Conservation (phyloP, 2,329 filamentous ascomycete genomes). For the Nemania abortiva region DNA sequence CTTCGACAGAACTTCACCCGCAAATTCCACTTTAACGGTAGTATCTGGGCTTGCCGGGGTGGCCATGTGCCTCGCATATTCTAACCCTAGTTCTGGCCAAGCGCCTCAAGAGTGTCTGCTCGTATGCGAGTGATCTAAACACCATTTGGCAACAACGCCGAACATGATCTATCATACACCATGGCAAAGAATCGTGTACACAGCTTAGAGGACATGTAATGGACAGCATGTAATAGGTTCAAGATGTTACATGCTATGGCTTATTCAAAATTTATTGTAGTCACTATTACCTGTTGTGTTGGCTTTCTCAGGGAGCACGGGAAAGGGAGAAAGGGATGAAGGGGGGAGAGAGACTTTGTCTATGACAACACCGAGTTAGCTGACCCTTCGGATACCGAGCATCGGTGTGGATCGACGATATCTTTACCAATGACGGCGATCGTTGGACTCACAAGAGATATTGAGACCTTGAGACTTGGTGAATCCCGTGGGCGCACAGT, state of each 20-base stretch:
- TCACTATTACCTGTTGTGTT: not conserved
- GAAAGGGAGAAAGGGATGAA: not conserved
- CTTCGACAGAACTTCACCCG: conserved; percentile 21
- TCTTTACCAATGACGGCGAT: conserved; percentile 21
- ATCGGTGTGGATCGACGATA: conserved; percentile 29
- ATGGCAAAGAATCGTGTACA: not conserved
- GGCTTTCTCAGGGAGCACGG: not conserved
- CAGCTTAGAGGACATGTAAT: not conserved
- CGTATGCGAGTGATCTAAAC: not conserved
- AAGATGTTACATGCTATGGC: not conserved
- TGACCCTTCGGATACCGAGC: conserved; percentile 31
- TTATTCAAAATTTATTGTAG: not conserved
- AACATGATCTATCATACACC: not conserved
- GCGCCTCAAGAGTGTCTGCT: conserved; percentile 6
- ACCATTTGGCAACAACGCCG: not conserved
- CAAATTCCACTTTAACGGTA: conserved; percentile 27
- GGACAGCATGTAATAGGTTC: not conserved
- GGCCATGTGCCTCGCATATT: conserved; percentile 17
- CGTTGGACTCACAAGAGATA: conserved; percentile 16
- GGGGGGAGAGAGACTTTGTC: not conserved
- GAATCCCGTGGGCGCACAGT: conserved; percentile 34
- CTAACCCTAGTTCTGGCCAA: conserved; percentile 10
- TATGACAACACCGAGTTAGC: not conserved
- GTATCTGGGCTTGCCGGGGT: conserved; percentile 28
- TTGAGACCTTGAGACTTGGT: conserved; percentile 17